Conservation (phyloP, 2,329 filamentous ascomycete species). For the Stylonectria norvegica region DNA sequence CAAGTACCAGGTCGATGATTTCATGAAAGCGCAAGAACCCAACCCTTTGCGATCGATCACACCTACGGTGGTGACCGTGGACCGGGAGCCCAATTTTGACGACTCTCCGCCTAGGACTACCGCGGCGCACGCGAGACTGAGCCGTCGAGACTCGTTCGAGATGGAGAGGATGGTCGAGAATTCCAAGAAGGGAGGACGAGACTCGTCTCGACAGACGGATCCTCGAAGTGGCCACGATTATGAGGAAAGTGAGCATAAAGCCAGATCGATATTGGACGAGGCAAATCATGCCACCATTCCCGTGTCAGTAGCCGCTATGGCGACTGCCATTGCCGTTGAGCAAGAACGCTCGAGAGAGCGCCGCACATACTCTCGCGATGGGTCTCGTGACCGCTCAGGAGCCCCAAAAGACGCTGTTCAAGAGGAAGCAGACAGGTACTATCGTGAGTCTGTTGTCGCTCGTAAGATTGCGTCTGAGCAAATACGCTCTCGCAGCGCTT, state of each 20-base stretch:
- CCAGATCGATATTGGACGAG: conserved; percentile 43
- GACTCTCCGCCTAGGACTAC: conserved; percentile 30
- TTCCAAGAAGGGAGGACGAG: conserved; percentile 22
- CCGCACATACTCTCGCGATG: conserved; percentile 30
- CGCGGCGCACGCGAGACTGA: conserved; percentile 38
- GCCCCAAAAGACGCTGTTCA: conserved; percentile 45
- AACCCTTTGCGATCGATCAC: conserved; percentile 43
- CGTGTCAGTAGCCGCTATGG: conserved; percentile 45
- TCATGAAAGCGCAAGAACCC: conserved; percentile 45
- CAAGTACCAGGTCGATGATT: conserved; percentile 55
- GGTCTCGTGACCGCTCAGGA: conserved; percentile 32
- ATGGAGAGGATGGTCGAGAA: conserved; percentile 35
- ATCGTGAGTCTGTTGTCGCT: conserved; percentile 53
- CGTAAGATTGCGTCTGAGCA: conserved; percentile 53
- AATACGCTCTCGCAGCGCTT: conserved; percentile 49
- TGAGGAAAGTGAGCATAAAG: conserved; percentile 42
- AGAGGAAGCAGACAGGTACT: conserved; percentile 56
- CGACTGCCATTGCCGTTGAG: conserved; percentile 44
- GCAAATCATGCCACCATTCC: conserved; percentile 48
- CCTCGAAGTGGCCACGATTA: conserved; percentile 23
- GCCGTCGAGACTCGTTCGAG: conserved; percentile 50
- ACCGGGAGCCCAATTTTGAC: conserved; percentile 51
- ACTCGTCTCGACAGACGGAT: conserved; percentile 16
- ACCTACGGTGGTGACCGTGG: conserved; percentile 51
- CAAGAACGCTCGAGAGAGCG: conserved; percentile 36